Conservation (phyloP, 2,329 filamentous ascomycete genomes). For the Cordyceps cateniannulata region DNA sequence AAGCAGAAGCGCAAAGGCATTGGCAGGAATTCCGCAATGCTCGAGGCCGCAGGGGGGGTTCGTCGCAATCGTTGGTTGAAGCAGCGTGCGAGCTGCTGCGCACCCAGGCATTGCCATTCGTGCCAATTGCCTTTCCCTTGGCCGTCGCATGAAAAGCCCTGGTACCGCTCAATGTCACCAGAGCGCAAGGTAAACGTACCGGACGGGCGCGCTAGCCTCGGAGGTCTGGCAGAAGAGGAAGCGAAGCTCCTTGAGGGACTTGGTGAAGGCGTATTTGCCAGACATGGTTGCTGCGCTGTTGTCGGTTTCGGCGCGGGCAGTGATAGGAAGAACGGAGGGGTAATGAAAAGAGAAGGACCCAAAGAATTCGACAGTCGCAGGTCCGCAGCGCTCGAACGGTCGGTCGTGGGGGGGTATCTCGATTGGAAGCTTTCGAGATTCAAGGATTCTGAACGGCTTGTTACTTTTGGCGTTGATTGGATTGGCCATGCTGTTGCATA, state of each 20-base stretch:
- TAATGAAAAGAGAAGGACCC: not conserved
- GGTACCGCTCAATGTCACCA: not conserved
- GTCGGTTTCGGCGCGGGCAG: not conserved
- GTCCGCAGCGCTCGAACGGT: not conserved
- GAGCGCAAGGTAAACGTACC: conserved; percentile 48
- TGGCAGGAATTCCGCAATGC: not conserved
- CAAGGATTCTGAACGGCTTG: not conserved
- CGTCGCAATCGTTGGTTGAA: not conserved
- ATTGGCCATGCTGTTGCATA: conserved; percentile 1
- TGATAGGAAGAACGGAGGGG: not conserved
- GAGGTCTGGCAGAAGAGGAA: conserved; percentile 96
- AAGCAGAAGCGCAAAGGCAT: not conserved
- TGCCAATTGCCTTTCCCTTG: not conserved
- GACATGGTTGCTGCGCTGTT: conserved; percentile 59
- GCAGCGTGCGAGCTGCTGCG: not conserved
- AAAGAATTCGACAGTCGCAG: not conserved
- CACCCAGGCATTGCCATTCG: not conserved
- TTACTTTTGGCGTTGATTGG: conserved; percentile 5
- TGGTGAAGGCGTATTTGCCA: conserved; percentile 84
- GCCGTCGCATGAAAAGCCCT: not conserved
- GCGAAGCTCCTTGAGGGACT: conserved; percentile 86
- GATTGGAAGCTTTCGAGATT: not conserved
- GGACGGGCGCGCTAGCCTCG: conserved; percentile 79
- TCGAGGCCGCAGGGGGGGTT: not conserved
- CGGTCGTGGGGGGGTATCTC: not conserved